Evolutionary conservation across 345 rosid genomes (phyloP), one percentile per base, ranked within the genome.

Genomic region (Boechera retrofracta): DNA sequence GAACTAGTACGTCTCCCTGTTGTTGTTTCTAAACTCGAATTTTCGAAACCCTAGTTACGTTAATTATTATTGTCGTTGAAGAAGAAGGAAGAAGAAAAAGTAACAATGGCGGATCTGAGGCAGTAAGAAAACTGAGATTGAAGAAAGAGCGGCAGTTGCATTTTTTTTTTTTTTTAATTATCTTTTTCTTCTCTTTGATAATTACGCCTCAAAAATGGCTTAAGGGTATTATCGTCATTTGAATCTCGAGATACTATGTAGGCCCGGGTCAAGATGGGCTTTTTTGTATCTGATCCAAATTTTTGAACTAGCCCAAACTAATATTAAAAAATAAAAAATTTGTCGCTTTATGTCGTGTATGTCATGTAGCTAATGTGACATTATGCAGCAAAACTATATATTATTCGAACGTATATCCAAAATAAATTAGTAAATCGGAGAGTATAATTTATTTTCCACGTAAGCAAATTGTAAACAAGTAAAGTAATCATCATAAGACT

Each of bases 61-160:
- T 39, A 15, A 26, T 0, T 28, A n/a, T 18, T 12, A 41, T 62
- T n/a, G 77, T 15, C 26, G 56, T 6, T 16, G 70, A 18, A 15
- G 9, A 16, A 21, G 49, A 21, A 26, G 77, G 36, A 3, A 42
- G 71, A 72, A 52, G 54, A 39, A 35, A 26, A 63, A 33, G 77
- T 64, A 51, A 66, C 52, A 36, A 72, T 65, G 75, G 77, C 67
- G 77, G 83, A 80, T 80, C 83, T 80, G 80, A 67, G 65, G 64
- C 52, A 42, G 61, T 53, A 16, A 42, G 68, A 72, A 65, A 35
- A 42, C 63, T 16, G 29, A 11, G 33, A 36, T 63, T 18, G 7
- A 42, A 7, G 74, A n/a, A 74, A 33, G 82, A 74, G 79, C 82
- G 82, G 82, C 72, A 74, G 79, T 72, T 75, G 1, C 21, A 35